These are phyloP conservation scores for Debaryomycetaceae sp. DNA, from an alignment of 1,139 yeast genomes.

Conservation along the genomic window DNA sequence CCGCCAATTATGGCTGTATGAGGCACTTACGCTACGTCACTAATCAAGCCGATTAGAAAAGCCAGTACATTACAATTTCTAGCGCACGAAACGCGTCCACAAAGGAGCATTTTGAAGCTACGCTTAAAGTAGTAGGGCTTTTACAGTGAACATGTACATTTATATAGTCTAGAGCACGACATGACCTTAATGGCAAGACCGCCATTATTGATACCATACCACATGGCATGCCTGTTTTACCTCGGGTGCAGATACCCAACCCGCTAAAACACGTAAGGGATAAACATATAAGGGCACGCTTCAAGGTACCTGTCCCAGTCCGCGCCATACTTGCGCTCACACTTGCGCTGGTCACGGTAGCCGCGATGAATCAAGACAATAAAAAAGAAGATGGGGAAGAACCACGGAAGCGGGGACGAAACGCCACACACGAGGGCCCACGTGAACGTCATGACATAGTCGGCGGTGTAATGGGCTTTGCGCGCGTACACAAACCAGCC, in stretches of 20 bases:
- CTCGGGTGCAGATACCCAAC: no score
- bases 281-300: conserved; percentile 84
- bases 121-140: no score
- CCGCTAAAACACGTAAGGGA: conserved; percentile 72
- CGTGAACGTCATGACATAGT: conserved; percentile 72
- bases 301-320: conserved; percentile 86
- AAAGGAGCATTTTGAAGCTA: no score
- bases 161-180: no score
- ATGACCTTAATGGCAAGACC: no score
- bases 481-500: conserved; percentile 94
- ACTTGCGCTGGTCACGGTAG: conserved; percentile 72
- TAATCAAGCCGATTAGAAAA: no score
- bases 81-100: neutral
- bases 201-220: no score
- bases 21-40: no score
- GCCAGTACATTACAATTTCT: neutral
- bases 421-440: conserved; percentile 94
- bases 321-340: conserved; percentile 77
- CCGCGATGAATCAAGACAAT: conserved; percentile 84
- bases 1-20: no score
- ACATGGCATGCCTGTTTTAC: no score
- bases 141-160: no score
- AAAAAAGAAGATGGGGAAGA: conserved; percentile 85
- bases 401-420: conserved; percentile 86
- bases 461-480: conserved; percentile 93